Conservation (phyloP, 2,329 filamentous ascomycete genomes). For the Fusarium mundagurra region DNA sequence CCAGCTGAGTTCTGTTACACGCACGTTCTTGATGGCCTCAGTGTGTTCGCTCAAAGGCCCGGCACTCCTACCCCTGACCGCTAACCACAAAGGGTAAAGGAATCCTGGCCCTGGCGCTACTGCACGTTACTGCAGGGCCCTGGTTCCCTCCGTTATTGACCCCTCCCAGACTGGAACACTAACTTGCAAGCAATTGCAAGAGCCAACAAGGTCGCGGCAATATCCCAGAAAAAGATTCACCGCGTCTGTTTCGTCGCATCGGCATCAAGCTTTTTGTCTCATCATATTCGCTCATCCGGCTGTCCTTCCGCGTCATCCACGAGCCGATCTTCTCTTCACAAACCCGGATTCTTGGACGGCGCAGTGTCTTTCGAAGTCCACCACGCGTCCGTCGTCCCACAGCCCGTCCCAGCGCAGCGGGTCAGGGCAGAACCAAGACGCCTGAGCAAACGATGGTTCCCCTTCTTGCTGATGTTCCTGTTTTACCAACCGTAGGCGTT, state of each 20-base stretch:
- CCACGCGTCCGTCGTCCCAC: conserved; percentile 28
- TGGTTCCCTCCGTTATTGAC: conserved; percentile 22
- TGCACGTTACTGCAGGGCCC: conserved; percentile 24
- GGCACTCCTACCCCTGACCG: conserved; percentile 25
- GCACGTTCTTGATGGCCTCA: conserved; percentile 14
- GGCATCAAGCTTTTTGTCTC: conserved; percentile 32
- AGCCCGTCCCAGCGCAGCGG: conserved; percentile 32
- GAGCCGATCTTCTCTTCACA: conserved; percentile 11
- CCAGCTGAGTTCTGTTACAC: conserved; percentile 16
- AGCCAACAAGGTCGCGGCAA: conserved; percentile 36
- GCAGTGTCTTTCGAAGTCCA: conserved; percentile 11
- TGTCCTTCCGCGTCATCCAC: conserved; percentile 22
- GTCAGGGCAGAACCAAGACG: conserved; percentile 23
- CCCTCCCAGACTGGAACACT: conserved; percentile 29
- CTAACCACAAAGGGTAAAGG: conserved; percentile 21
- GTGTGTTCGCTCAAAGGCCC: conserved; percentile 3
- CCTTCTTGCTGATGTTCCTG: conserved; percentile 12
- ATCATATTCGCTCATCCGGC: conserved; percentile 28
- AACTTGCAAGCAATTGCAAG: conserved; percentile 24
- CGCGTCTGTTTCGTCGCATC: conserved; percentile 38
- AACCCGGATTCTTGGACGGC: conserved; percentile 14
- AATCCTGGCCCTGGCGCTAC: conserved; percentile 22
- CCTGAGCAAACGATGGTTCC: conserved; percentile 11
- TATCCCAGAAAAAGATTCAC: conserved; percentile 26
- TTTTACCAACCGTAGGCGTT: conserved; percentile 1